Base-by-base conservation (phyloP, 2,329 filamentous ascomycete species). In the Ascochyta rabiei region DNA sequence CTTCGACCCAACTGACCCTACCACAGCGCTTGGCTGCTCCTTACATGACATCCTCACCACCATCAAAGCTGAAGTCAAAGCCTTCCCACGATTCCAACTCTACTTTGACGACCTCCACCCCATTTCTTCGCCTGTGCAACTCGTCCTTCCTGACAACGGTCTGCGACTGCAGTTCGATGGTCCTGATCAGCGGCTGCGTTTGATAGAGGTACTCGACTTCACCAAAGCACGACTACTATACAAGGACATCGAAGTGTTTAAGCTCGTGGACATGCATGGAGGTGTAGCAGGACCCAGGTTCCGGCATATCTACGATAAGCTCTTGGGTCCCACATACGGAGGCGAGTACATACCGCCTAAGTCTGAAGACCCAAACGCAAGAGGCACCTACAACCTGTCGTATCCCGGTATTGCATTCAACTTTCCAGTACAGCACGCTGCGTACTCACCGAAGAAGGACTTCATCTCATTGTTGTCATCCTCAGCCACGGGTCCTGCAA, bases 351-450 rank as follows among this genome's bases (percentile, higher is more conserved):
- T 96, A 33, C 83, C 88, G 8, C 86, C 90, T 0, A 73, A 76
- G 6, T 80, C 79, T 3, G 77, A 81, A 31, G 78, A 80, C 37
- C 80, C 81, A 10, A 79, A 69, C 15, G 73, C 81, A 15, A 78
- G 82, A 54, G 93, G 93, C 15, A 89, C 86, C 19, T 99, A 98
- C 70, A 87, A 96, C 30, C 80, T 99, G 30, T 98, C 93, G 1
- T 99, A 97, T 76, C 93, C 93, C 0, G 95, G 95, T 0, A 87
- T 99, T 26, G 91, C 93, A 0, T 97, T 98, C 72, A 93, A 89
- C 33, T 99, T 99, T 62, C 87, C 91, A 0, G 80, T 98, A 26
- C 83, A 87, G 44, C 80, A 84, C 53, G 86, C 89, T 0, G 85
- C 87, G 19, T 97, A 91, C 81, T 90, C 89, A 3, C 83, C 88